A percentile compares a stretch with the other conserved stretches of the same genome.
These are phyloP conservation scores for Neonectria sp. DNA, from an alignment of 2,329 filamentous ascomycete species.

Conservation along the genomic window DNA sequence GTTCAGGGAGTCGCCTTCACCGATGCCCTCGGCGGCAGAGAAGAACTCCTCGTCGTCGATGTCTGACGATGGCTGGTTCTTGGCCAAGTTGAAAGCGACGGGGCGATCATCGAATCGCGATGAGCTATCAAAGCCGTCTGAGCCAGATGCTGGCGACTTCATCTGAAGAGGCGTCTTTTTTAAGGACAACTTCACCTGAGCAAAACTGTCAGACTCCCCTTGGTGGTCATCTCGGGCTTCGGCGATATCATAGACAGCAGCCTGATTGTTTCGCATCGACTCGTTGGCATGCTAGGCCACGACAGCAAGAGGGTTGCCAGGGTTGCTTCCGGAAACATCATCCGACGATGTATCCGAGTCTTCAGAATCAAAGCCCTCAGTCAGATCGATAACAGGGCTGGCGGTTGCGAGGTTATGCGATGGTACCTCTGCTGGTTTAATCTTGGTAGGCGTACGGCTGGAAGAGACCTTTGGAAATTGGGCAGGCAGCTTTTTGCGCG, in stretches of 20 bases:
- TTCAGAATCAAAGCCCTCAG: not conserved
- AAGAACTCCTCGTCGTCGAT: conserved; percentile 13
- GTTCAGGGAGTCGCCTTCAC: not conserved
- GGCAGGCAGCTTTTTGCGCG: not conserved
- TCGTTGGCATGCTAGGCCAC: conserved; percentile 2
- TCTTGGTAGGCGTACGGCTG: not conserved
- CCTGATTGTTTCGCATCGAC: not conserved
- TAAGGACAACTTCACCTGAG: not conserved
- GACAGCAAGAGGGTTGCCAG: not conserved
- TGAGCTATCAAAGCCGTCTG: no score
- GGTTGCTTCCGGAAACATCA: not conserved
- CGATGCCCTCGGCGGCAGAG: conserved; percentile 8
- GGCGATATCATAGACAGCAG: not conserved
- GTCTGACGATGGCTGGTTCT: conserved; percentile 1
- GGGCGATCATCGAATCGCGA: not conserved
- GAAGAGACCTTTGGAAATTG: not conserved
- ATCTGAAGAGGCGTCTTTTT: not conserved
- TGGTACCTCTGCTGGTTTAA: not conserved
- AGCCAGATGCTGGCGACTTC: not conserved
- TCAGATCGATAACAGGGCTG: conserved; percentile 7
- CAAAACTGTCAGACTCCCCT: not conserved
- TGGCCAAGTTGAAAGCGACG: not conserved
- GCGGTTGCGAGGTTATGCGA: not conserved
- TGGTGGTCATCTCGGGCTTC: not conserved
- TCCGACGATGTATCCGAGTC: conserved; percentile 3